Percentiles rank a stretch among this genome's conserved stretches.
Evolutionary conservation across 805 yeast species (phyloP).

Genomic region (Ogataea nakhonphanomensis): DNA sequence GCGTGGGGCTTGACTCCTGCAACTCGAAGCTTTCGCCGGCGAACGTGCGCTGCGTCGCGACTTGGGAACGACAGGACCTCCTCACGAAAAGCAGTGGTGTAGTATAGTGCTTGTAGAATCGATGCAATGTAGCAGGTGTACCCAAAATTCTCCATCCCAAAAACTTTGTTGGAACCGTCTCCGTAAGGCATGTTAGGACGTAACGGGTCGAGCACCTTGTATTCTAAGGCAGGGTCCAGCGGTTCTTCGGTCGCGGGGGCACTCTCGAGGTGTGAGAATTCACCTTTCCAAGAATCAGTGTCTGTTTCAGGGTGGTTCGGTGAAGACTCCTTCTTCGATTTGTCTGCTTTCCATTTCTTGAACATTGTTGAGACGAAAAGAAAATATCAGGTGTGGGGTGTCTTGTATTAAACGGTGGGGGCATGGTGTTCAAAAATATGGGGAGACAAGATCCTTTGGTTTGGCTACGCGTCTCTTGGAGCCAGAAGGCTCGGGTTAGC

Average conservation of each 20-base stretch:
- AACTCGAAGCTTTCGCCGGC: constrained; percentile 39
- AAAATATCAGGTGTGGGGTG: constrained; percentile 6
- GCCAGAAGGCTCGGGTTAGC: no score
- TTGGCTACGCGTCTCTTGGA: no score
- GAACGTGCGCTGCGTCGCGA: constrained; percentile 29
- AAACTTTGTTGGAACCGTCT: constrained; percentile 65
- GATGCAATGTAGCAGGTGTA: constrained; percentile 95
- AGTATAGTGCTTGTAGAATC: constrained; percentile 81
- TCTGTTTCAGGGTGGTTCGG: background rate
- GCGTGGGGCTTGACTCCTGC: constrained; percentile 41
- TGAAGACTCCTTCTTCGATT: constrained; percentile 14
- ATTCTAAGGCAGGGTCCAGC: constrained; percentile 25
- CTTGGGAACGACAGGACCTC: constrained; percentile 49
- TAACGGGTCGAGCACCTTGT: constrained; percentile 18
- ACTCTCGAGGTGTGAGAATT: constrained; percentile 20
- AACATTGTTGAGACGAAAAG: constrained; percentile 18
- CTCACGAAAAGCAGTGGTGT: constrained; percentile 65
- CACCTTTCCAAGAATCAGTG: constrained; percentile 13
- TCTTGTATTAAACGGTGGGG: background rate
- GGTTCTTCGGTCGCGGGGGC: constrained; percentile 16
- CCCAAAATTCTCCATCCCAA: constrained; percentile 83
- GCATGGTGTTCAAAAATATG: background rate
- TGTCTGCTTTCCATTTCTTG: constrained; percentile 28
- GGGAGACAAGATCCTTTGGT: background rate
- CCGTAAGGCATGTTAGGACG: constrained; percentile 47